A percentile compares a stretch with the other conserved stretches of the same genome.
These are phyloP conservation scores for Glonium stellatum DNA, from an alignment of 495 filamentous ascomycete genomes.

Conservation along the genomic window DNA sequence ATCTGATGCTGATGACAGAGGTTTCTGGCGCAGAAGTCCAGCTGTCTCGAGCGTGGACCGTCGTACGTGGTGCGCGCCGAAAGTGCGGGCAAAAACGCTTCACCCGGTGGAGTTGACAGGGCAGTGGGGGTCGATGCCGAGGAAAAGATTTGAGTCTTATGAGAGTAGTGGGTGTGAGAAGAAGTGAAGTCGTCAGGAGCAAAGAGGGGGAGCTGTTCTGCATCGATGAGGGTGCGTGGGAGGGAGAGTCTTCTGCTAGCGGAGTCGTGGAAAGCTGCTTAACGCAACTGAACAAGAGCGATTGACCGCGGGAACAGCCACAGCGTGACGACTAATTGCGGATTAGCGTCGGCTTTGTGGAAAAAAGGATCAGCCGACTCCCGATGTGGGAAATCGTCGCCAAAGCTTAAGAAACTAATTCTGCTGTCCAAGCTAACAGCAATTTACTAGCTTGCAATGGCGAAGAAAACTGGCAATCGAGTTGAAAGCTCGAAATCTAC, in stretches of 20 bases:
- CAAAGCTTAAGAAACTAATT: neutral
- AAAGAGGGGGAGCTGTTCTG: neutral
- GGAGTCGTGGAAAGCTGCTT: neutral
- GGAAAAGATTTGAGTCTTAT: neutral
- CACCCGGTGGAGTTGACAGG: constrained; percentile 6
- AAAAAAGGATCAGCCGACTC: neutral
- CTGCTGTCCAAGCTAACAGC: neutral
- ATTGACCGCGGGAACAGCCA: too few species aligned
- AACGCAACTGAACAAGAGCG: too few species aligned
- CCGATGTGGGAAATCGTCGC: neutral
- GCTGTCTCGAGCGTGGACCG: neutral
- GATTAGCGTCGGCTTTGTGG: neutral
- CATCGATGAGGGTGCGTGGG: neutral
- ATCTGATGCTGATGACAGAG: constrained; percentile 3
- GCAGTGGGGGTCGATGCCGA: constrained; percentile 6
- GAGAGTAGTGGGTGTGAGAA: neutral
- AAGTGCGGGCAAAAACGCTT: constrained; percentile 16
- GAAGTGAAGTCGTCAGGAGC: constrained; percentile 1
- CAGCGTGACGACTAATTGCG: neutral
- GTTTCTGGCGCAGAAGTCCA: constrained; percentile 7
- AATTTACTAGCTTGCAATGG: constrained; percentile 12
- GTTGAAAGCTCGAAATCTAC: constrained; percentile 1
- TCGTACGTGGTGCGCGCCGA: constrained; percentile 11
- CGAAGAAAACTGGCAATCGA: constrained; percentile 18
- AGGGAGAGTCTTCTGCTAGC: neutral